Conservation (phyloP, 2,329 filamentous ascomycete species). For the Phoma sp. region DNA sequence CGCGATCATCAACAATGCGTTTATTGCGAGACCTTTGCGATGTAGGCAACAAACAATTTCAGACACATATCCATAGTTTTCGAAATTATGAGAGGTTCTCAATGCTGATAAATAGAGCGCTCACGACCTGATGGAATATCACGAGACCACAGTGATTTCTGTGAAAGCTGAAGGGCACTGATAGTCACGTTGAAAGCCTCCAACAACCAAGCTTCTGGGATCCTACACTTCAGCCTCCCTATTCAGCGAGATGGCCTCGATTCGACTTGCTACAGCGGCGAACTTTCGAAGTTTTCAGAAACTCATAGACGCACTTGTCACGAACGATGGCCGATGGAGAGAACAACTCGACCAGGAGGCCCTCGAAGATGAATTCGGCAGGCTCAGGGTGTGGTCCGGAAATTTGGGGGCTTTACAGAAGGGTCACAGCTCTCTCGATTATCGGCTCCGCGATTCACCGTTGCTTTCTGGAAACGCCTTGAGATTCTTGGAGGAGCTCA, state of each 20-base stretch:
- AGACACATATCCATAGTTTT: too few relatives aligned
- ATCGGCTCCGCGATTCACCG: constrained; percentile 46
- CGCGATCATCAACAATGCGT: neutral
- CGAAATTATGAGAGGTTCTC: too few relatives aligned
- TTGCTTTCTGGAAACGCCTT: constrained; percentile 41
- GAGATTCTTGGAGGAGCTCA: constrained; percentile 43
- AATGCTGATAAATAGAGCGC: too few relatives aligned
- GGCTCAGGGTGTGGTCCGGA: constrained; percentile 46
- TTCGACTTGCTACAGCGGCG: constrained; percentile 39
- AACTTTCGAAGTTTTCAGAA: constrained; percentile 40
- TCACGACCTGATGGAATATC: too few relatives aligned
- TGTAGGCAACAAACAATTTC: too few relatives aligned
- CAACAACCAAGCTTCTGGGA: too few relatives aligned
- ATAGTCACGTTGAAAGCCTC: too few relatives aligned
- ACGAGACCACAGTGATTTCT: too few relatives aligned
- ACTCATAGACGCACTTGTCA: constrained; percentile 28
- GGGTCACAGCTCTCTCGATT: constrained; percentile 47
- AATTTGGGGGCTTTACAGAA: constrained; percentile 47
- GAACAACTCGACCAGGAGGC: constrained; percentile 34
- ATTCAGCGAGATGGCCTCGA: constrained; percentile 24
- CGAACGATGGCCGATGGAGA: constrained; percentile 18
- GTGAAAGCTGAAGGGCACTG: neutral
- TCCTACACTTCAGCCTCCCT: too few relatives aligned
- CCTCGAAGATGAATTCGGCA: constrained; percentile 47
- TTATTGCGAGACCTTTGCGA: neutral